Evolutionary conservation across 106 monocot species (phyloP), one percentile per base, ranked within the genome.

Genomic region (Dioscorea alata): DNA sequence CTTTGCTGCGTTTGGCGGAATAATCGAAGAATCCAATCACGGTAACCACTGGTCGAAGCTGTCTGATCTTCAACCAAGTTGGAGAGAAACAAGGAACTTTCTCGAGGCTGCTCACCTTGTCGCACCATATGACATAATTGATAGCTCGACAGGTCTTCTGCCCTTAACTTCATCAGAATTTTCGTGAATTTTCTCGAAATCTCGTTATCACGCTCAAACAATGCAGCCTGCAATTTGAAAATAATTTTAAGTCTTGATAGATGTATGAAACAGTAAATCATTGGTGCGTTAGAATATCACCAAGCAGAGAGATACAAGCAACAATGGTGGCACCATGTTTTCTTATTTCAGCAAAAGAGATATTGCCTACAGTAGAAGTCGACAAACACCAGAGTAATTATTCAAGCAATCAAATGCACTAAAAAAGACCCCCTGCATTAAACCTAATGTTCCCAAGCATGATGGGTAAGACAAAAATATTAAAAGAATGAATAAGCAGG

Each of bases 41-140:
- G 51, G 42, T 93, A 99, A 54, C 83, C 72, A 57, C 71, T 77
- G 20, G 28, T 28, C 28, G 28, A 28, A 28, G 28, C 28, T 28
- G 28, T 28, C 28, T 28, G 28, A 28, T 28, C 28, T 28, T 28
- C 28, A 28, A 90, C 42, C 15, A 99, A 82, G 64, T 75, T 99
- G 24, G 75, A 64, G 24, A 93, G 87, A 69, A 99, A 66, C 77
- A 99, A 69, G 18, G 67, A 57, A 31, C 76, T 60, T 65, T 99
- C 97, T 69, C 92, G 82, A 10, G 92, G 92, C 57, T 85, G 92
- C 66, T 92, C 97, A 15, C 90, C 92, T 76, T 99, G 97, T 59
- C 90, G 87, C 54, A 93, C 75, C 5, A 88, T 42, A 49, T 85
- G 81, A 57, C 83, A 79, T 21, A 85, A 61, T 75, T 90, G 84